Base-by-base conservation (phyloP, 2,329 filamentous ascomycete genomes). In the Myriosclerotinia curreyana region DNA sequence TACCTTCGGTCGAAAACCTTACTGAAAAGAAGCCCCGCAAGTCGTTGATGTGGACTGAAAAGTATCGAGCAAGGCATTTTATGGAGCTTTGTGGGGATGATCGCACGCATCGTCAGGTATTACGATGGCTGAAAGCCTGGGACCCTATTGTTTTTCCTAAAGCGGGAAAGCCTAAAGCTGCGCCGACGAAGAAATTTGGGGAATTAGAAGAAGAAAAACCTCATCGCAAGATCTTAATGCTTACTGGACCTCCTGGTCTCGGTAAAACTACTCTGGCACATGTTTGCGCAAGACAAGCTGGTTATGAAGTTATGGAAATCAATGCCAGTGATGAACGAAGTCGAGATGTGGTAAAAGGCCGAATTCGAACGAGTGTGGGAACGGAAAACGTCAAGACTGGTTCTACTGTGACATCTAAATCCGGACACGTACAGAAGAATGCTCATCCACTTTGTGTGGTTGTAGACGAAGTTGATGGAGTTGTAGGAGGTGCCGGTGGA, bases 281-380 rank as follows among this genome's bases (percentile, higher is more conserved):
- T 76, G 95, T 99, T 0, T 98, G 95, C 74, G 96, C 96, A 0
- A 88, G 83, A 70, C 95, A 99, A 77, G 95, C 95, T 6, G 95
- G 95, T 0, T 99, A 99, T 72, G 95, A 98, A 72, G 90, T 96
- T 1, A 84, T 98, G 74, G 95, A 99, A 75, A 96, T 99, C 77
- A 99, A 99, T 72, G 95, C 96, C 11, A 98, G 94, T 71, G 95
- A 99, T 73, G 96, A 99, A 74, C 84, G 95, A 71, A 96, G 92
- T 73, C 83, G 85, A 38, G 87, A 94, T 72, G 92, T 99, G 1
- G 95, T 99, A 44, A 95, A 91, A 74, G 92, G 91, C 8, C 85
- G 92, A 20, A 97, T 99, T 69, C 85, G 91, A 70, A 96, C 96
- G 64, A 94, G 91, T 75, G 83, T 99, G 42, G 93, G 91, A 0